Percentiles rank a stretch among this genome's conserved stretches.
These are phyloP conservation scores for Sporobolomyces roseus DNA, from an alignment of 768 basidiomycete genomes.

Conservation along the genomic window DNA sequence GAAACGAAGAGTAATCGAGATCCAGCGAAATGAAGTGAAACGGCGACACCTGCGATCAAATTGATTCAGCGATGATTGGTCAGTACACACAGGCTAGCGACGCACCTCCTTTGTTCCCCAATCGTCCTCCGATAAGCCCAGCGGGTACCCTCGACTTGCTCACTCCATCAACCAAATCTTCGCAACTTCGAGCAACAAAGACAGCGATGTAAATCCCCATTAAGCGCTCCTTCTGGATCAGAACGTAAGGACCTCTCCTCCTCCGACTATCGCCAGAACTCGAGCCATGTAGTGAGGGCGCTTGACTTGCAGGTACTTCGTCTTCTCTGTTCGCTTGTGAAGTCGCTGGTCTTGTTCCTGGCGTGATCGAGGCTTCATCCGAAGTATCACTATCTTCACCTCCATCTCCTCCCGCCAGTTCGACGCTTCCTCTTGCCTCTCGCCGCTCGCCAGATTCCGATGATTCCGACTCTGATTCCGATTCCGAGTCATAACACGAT, in stretches of 20 bases:
- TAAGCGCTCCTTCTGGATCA: constrained; percentile 81
- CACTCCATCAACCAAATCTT: constrained; percentile 48
- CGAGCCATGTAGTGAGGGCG: constrained; percentile 6
- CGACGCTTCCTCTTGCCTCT: too few species aligned
- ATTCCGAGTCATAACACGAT: constrained; percentile 8
- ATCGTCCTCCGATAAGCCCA: constrained; percentile 80
- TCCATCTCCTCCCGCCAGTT: too few species aligned
- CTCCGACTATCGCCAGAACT: constrained; percentile 12
- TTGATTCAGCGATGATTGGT: too few species aligned
- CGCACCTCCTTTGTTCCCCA: constrained; percentile 75
- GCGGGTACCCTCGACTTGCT: constrained; percentile 73
- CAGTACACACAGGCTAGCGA: neutral
- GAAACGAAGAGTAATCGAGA: constrained; percentile 83
- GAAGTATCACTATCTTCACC: neutral
- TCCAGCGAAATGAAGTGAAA: constrained; percentile 76
- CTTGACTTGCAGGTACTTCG: neutral
- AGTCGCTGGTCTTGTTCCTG: neutral
- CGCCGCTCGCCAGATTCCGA: neutral
- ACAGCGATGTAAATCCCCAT: constrained; percentile 64
- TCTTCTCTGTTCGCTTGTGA: neutral
- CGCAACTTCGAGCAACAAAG: constrained; percentile 49
- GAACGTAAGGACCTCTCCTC: constrained; percentile 66
- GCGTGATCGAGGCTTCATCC: neutral
- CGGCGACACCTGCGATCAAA: constrained; percentile 60
- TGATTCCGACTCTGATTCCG: neutral